Base-by-base conservation (phyloP, 1,284 basidiomycete genomes). In the Cryptococcus jaspeensis region DNA sequence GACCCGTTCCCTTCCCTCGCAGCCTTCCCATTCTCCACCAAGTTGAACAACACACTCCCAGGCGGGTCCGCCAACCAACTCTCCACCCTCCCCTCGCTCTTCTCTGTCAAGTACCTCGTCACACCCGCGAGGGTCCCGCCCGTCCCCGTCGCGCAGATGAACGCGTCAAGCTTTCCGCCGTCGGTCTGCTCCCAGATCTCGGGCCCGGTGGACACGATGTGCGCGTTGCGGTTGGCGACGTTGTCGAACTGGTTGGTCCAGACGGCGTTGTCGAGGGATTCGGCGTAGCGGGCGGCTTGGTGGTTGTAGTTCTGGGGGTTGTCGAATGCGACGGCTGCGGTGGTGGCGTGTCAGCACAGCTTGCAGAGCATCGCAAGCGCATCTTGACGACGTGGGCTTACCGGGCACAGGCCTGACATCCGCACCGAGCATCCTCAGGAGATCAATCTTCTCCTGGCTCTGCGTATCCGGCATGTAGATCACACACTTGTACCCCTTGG, bases 201-300 rank as follows among this genome's bases (percentile, higher is more conserved):
- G 0, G 95, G 96, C 1, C 94, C 95, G 4, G 95, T 99, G 9
- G 92, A 86, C 52, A 83, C 76, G 75, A 96, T 95, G 76, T 99
- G 95, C 16, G 88, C 88, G 39, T 87, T 77, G 15, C 95, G 86
- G 75, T 99, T 99, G 15, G 90, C 90, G 11, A 81, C 85, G 78
- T 97, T 97, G 80, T 98, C 94, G 73, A 98, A 98, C 78, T 99
- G 95, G 80, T 99, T 88, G n/a, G 93, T 98, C 95, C 96, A 99
- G 58, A 98, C 85, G 20, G 93, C 89, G 72, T 97, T 97, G n/a
- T 86, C 83, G 36, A 88, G 79, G n/a, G 80, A 78, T 53, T 86
- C 83, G 45, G 95, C 95, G 66, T 88, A 91, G 60, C 92, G 88
- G 52, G 87, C 85, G 35, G 96, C 96, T 79, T 95, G 95, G 80